Evolutionary conservation across 495 filamentous ascomycete species (phyloP), one percentile per base, ranked within the genome.

Genomic region (Hypomontagnella monticulosa): DNA sequence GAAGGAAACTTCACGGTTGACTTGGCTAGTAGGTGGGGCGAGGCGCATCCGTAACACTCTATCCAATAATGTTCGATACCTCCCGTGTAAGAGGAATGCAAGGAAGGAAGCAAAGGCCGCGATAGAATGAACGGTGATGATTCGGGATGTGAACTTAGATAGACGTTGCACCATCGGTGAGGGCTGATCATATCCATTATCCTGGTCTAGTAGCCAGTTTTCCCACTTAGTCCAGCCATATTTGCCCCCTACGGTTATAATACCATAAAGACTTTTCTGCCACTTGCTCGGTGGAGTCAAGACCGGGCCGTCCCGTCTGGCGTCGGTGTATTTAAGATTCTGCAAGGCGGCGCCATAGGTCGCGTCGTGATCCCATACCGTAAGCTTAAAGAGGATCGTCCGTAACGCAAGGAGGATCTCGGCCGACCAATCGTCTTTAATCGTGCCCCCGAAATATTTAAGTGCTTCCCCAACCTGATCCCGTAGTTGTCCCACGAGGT

Each of bases 181-280:
- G 42, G 83, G 79, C 57, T 76, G 83, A 71, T 89, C 87, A 69
- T 89, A 88, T 36, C 86, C 87, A 61, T 88, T 86, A 66, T 93
- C 90, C 52, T 85, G 84, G 61, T 86, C 85, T n/a, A 91, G 77
- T 42, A 96, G 76, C 88, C 89, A 93, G 57, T 88, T 87, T 76
- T 96, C 92, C 93, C 93, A 97, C 71, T 92, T 94, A 6, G 83
- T 85, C 93, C 93, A 96, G 0, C 84, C 83, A 71, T 99, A 99
- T 51, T 90, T 84, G 6, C 96, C 95, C 32, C 89, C 91, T 4
- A 98, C 92, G 0, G 91, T 94, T 54, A 95, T 76, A 10, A 97
- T 60, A 0, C 93, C 95, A 69, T 98, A 97, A 0, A 91, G 46
- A 10, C 82, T 80, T 75, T 97, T 97, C 75, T 99, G 95, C 83